phyloP scores from a whole-genome alignment of 1,139 yeast species.

The Hemisphaericaspora lyxosophila region DNA sequence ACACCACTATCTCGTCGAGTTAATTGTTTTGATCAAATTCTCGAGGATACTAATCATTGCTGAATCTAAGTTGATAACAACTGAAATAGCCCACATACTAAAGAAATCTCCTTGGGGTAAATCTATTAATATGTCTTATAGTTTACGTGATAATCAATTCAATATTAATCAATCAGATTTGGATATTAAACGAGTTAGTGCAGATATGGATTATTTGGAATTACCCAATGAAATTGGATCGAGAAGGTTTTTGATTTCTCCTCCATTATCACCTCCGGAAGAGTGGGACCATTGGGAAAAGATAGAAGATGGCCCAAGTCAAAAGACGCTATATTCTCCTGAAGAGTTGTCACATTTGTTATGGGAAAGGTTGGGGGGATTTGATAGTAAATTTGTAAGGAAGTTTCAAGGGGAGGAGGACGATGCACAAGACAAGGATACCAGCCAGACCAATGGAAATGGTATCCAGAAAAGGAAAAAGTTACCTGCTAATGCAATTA shows the following conservation, averaged over 20 bases:
- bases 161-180: constrained; percentile 9
- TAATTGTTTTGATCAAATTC: constrained; percentile 37
- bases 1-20: constrained; percentile 27
- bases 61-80: constrained; percentile 24
- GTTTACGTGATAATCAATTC: constrained; percentile 35
- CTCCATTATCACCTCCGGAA: constrained; percentile 48
- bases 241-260: constrained; percentile 44
- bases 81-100: constrained; percentile 16
- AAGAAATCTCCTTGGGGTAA: constrained; percentile 21
- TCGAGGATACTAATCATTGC: constrained; percentile 39
- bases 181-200: background rate
- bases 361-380: constrained; percentile 48
- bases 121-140: constrained; percentile 25
- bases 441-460: constrained; percentile 8
- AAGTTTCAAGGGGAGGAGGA: constrained; percentile 24
- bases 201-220: constrained; percentile 33
- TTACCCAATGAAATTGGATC: constrained; percentile 43
- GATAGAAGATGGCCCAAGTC: constrained; percentile 45
- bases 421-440: too few relatives aligned
- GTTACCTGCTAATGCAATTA: constrained; percentile 7
- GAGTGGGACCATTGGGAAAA: constrained; percentile 50
- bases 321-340: constrained; percentile 37
- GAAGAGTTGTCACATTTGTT: constrained; percentile 42
- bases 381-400: constrained; percentile 36
- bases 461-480: background rate